Conservation (phyloP, 2,329 filamentous ascomycete genomes). For the Truncatella angustata region DNA sequence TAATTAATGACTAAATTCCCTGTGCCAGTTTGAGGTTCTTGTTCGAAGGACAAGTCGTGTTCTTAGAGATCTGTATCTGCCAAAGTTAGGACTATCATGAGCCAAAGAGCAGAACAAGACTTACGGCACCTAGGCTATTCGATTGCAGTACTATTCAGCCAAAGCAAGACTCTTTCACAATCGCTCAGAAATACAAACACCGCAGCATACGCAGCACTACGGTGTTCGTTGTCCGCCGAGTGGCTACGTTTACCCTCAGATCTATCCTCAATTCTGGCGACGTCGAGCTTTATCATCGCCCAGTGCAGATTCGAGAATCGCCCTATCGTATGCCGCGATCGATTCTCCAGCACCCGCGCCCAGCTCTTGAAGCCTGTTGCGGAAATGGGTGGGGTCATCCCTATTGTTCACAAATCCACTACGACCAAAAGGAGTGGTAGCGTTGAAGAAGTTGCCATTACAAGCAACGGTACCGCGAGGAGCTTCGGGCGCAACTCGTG, state of each 20-base stretch:
- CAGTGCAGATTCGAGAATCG: constrained; percentile 22
- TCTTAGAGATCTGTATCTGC: no score
- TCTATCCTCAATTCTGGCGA: background rate
- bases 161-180: no score
- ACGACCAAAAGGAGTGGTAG: constrained; percentile 23
- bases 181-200: background rate
- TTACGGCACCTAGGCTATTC: no score
- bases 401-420: constrained; percentile 21
- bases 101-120: no score
- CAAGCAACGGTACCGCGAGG: constrained; percentile 20
- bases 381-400: constrained; percentile 24
- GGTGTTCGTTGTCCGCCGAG: no score
- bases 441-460: constrained; percentile 26
- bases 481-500: constrained; percentile 23
- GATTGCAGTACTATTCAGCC: no score
- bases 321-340: constrained; percentile 22
- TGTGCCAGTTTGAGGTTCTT: no score
- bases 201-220: no score
- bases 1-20: no score
- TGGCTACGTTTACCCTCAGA: background rate
- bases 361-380: constrained; percentile 22
- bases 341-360: constrained; percentile 17
- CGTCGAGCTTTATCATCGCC: constrained; percentile 17
- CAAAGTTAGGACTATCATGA: no score
- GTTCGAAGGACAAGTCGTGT: no score